Evolutionary conservation across 2,329 filamentous ascomycete species (phyloP), one percentile per base, ranked within the genome.

Genomic region (Alternaria novae-zelandiae): DNA sequence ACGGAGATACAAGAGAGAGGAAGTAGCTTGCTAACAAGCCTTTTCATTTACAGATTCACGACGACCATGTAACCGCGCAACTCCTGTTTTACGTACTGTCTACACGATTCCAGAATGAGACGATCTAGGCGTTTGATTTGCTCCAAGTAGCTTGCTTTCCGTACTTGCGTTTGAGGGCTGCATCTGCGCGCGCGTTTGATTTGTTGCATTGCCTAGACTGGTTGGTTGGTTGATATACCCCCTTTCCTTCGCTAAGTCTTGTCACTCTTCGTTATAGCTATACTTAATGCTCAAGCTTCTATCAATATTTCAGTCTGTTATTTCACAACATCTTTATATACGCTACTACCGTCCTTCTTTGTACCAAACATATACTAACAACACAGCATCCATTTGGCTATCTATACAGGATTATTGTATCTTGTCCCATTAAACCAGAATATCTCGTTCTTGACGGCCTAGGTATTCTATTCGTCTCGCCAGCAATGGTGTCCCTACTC

Each of bases 1-100:
- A 69, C 25, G 70, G 70, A 20, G 70, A 69, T 4, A 65, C 59
- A 7, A 63, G 66, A 36, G 68, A 73, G 66, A 65, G 70, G 41
- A 71, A 69, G 58, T 72, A 66, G 55, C 20, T 20, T 43, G 23
- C 49, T 61, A 45, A 61, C 36, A 26, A 13, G 26, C 28, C 1
- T 6, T 56, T 61, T n/a, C 6, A 30, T 21, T 49, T 13, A 17
- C 41, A 36, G 25, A 54, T 61, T 36, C 45, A 53, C 15, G 26
- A 49, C 47, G 28, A 25, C 17, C 15, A 56, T 36, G 26, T 55
- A 55, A 17, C 28, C 25, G 54, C 11, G 25, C 8, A 36, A 11
- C 4, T 51, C 32, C 28, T 30, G 36, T 8, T 41, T 61, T 47
- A 46, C 28, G 23, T 12, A 54, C n/a, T 47, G 21, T 53, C 20